Evolutionary conservation across 768 basidiomycete genomes (phyloP), one percentile per base, ranked within the genome.

Genomic region (Psilocybe cubensis): DNA sequence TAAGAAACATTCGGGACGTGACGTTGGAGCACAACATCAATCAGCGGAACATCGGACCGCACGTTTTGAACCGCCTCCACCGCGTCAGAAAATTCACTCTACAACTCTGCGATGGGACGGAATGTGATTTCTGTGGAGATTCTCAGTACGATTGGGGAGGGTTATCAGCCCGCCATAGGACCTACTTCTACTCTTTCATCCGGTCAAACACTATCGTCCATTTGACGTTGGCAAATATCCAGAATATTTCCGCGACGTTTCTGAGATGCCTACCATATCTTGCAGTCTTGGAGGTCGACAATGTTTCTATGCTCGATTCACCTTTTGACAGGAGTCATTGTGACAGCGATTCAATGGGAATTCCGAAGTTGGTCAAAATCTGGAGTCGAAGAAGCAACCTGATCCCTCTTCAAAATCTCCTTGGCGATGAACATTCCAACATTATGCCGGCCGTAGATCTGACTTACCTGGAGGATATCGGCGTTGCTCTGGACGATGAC

Each of bases 71-170:
- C 2, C 51, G 47, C 24, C 46, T 64, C 14, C 59, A 35, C 21
- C 28, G 44, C 5, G 63, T 64, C n/a, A 55, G 41, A 3, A 40
- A 48, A 1, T 54, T 64, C 41, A 29, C 50, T 18, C 45, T 61
- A 20, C 38, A 44, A 25, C 58, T 59, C 50, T 8, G 5, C 5
- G 41, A 33, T 9, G 51, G 48, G 5, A 38, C 12, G n/a, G 35
- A 38, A n/a, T n/a, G n/a, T n/a, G n/a, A 38, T n/a, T 38, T 10
- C 12, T 11, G 35, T n/a, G 35, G 35, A 38, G 35, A 38, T 38
- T n/a, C 35, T 14, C 46, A 28, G 24, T 46, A 58, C n/a, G 31
- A 50, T 28, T 60, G 63, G 59, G 31, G 45, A 27, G 35, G 44
- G 3, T 40, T 60, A 20, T 31, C 58, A 24, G 23, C 10, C 7